Base-by-base conservation (phyloP, 2,329 filamentous ascomycete genomes). In the Fusarium vanettenii region DNA sequence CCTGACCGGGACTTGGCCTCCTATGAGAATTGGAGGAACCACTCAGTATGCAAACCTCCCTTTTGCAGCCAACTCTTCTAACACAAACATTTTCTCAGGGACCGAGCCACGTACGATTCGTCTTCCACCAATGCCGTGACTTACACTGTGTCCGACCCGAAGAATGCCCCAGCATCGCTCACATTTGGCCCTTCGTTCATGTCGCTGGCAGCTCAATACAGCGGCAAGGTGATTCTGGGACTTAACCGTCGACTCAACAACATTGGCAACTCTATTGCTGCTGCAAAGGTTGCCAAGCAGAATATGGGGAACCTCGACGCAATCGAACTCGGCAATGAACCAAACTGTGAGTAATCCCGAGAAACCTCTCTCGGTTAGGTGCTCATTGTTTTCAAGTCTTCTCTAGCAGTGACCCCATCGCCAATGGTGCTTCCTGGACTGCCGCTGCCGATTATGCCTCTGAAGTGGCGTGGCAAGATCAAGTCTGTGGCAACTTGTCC, bases 241-340 rank as follows among this genome's bases (percentile, higher is more conserved):
- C 80, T 91, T 33, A 90, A 91, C 73, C 84, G 89, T 41, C 86
- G 87, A 1, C 84, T 87, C 35, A 84, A 90, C 71, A 83, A 89
- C 55, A 81, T 89, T 20, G 75, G 81, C n/a, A 90, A 90, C 72
- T 90, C 88, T 0, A 86, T 90, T 37, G 82, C 83, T 0, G 89
- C 89, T 0, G 88, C 88, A 2, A 83, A 82, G 50, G 75, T 83
- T 0, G 88, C 85, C 1, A 82, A 85, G 11, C 74, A 73, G 2
- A 76, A 81, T n/a, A 87, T 90, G 73, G 72, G 70, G 6, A 90
- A 89, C 69, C 77, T 90, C 13, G 80, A 86, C 20, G 87, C 88
- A 4, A 87, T 90, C 37, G 88, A 91, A 75, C 81, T 90, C 1
- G 88, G 89, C 2, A 90, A 90, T 73, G 88, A 90, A 65, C 89